Percentiles rank a stretch among this genome's conserved stretches.
Evolutionary conservation across 108 stramenopile genomes (phyloP).

Genomic region (Asterionellopsis glacialis): DNA sequence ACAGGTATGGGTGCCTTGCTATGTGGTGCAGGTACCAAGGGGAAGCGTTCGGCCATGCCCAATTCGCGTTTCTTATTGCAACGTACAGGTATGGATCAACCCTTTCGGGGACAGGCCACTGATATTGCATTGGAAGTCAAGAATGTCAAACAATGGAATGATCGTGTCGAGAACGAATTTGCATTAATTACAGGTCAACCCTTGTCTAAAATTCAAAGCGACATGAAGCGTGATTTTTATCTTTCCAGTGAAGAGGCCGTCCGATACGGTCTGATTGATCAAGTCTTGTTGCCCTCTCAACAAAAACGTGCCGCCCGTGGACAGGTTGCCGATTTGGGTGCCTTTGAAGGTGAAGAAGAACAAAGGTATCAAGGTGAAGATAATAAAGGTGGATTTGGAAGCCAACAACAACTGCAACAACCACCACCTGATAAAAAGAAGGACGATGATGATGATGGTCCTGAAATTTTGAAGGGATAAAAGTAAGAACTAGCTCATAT

Average conservation of each 20-base stretch:
- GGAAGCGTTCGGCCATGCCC: constrained; percentile 76
- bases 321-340: constrained; percentile 61
- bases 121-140: constrained; percentile 86
- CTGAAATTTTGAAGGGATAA: constrained; percentile 61
- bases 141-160: constrained; percentile 70
- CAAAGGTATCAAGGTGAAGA: constrained; percentile 63
- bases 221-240: constrained; percentile 93
- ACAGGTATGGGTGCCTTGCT: constrained; percentile 92
- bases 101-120: constrained; percentile 84
- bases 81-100: constrained; percentile 84
- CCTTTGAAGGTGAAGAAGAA: constrained; percentile 69
- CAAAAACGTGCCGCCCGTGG: constrained; percentile 50
- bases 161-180: constrained; percentile 65
- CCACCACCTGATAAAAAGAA: constrained; percentile 21
- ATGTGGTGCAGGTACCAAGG: constrained; percentile 82
- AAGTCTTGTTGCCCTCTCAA: constrained; percentile 63
- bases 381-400: constrained; percentile 44
- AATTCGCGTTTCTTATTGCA: constrained; percentile 91
- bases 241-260: constrained; percentile 86
- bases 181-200: constrained; percentile 78
- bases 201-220: constrained; percentile 61
- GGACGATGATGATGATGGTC: constrained; percentile 57
- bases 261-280: constrained; percentile 82
- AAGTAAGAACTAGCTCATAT: background rate
- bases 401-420: constrained; percentile 18